Percentiles rank a stretch among this genome's conserved stretches.
Evolutionary conservation across 2,329 filamentous ascomycete species (phyloP).

Genomic region (Pseudogymnoascus sp.): DNA sequence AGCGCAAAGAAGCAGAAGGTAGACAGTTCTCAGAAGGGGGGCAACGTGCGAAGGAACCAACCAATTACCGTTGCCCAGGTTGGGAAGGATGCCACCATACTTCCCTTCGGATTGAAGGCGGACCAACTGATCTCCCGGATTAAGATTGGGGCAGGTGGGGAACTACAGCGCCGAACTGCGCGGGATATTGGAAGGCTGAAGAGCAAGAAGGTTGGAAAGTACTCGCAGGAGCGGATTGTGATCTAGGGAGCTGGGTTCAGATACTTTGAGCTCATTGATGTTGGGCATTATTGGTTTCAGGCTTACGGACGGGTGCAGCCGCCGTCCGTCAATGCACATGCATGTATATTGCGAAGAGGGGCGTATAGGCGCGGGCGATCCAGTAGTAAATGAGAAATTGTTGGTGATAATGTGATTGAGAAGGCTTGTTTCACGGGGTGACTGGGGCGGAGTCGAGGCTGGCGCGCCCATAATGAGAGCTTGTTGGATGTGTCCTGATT

Average conservation of each 20-base stretch:
- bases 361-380: slow-evolving; percentile 5
- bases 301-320: not conserved
- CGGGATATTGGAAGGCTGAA: slow-evolving; percentile 71
- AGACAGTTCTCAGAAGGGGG: slow-evolving; percentile 1
- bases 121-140: slow-evolving; percentile 42
- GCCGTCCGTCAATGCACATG: not conserved
- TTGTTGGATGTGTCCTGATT: not conserved
- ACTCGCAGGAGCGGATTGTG: slow-evolving; percentile 72
- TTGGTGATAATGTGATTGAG: not conserved
- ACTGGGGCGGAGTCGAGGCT: slow-evolving; percentile 3
- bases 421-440: not conserved
- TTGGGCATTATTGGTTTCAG: slow-evolving; percentile 8
- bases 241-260: slow-evolving; percentile 40
- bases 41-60: slow-evolving; percentile 33
- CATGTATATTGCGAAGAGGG: slow-evolving; percentile 6
- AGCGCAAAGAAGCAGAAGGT: slow-evolving; percentile 26
- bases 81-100: slow-evolving; percentile 38
- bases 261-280: slow-evolving; percentile 1
- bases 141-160: slow-evolving; percentile 62
- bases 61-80: slow-evolving; percentile 40
- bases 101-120: slow-evolving; percentile 68
- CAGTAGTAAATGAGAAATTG: slow-evolving; percentile 7
- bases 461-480: not conserved
- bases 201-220: slow-evolving; percentile 72
- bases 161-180: slow-evolving; percentile 59